Conservation (phyloP, 495 filamentous ascomycete species). For the Aspergillus homomorphus region DNA sequence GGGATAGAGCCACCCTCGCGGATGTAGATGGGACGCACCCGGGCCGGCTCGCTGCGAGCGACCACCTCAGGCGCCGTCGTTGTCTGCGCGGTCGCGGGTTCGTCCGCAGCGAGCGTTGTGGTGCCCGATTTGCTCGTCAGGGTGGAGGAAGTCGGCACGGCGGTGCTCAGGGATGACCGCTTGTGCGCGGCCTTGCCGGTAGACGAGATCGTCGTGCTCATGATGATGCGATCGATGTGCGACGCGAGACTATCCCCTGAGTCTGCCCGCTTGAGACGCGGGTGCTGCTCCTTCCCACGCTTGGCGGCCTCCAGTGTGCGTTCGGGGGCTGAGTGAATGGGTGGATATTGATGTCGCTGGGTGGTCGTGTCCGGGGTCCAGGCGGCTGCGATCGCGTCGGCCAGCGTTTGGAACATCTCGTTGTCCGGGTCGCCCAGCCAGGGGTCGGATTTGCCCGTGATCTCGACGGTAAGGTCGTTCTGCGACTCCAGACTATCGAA, state of each 20-base stretch:
- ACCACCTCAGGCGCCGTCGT: neutral
- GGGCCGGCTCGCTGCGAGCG: conserved; percentile 2
- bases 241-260: conserved; percentile 46
- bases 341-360: conserved; percentile 34
- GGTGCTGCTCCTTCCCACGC: conserved; percentile 14
- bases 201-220: conserved; percentile 42
- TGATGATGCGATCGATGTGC: conserved; percentile 47
- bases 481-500: conserved; percentile 71
- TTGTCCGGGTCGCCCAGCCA: conserved; percentile 94
- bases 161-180: conserved; percentile 37
- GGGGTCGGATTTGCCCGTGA: conserved; percentile 90
- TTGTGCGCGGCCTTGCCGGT: conserved; percentile 34
- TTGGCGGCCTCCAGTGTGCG: conserved; percentile 14
- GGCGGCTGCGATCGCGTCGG: conserved; percentile 77
- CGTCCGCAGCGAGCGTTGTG: neutral
- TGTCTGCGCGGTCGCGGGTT: neutral
- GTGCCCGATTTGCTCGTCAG: conserved; percentile 39
- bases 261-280: conserved; percentile 33
- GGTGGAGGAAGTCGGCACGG: conserved; percentile 56
- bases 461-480: conserved; percentile 76
- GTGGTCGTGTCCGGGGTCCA: conserved; percentile 53
- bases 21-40: conserved; percentile 69
- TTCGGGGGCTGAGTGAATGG: conserved; percentile 17
- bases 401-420: conserved; percentile 84
- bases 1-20: conserved; percentile 94